Conservation (phyloP, 2,329 filamentous ascomycete species). For the Periconia digitata region DNA sequence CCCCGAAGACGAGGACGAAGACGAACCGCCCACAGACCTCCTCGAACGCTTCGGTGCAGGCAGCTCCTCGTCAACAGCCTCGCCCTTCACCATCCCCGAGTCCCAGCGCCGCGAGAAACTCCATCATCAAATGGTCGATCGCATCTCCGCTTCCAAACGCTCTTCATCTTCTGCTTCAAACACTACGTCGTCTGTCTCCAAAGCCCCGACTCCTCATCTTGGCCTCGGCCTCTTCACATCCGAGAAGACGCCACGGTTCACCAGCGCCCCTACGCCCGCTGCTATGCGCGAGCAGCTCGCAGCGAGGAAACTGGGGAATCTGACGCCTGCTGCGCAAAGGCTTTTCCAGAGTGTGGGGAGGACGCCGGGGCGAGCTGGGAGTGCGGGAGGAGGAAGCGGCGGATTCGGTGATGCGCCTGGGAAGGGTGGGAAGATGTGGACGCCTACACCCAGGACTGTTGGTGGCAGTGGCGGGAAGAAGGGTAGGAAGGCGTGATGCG, state of each 20-base stretch:
- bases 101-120: slow-evolving; percentile 76
- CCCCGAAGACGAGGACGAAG: slow-evolving; percentile 43
- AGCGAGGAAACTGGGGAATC: slow-evolving; percentile 37
- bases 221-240: slow-evolving; percentile 32
- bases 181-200: too few species aligned
- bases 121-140: slow-evolving; percentile 67
- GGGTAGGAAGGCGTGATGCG: neutral
- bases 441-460: slow-evolving; percentile 23
- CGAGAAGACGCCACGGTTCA: slow-evolving; percentile 64
- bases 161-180: neutral
- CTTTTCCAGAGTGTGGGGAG: slow-evolving; percentile 46
- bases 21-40: slow-evolving; percentile 42
- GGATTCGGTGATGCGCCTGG: slow-evolving; percentile 17
- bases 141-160: slow-evolving; percentile 9
- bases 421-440: slow-evolving; percentile 25
- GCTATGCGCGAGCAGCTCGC: slow-evolving; percentile 52
- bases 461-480: neutral
- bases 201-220: slow-evolving; percentile 8
- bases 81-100: slow-evolving; percentile 72
- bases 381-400: slow-evolving; percentile 4
- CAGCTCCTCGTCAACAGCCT: slow-evolving; percentile 12
- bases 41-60: slow-evolving; percentile 49
- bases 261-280: slow-evolving; percentile 73
- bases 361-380: slow-evolving; percentile 22
- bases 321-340: slow-evolving; percentile 71